phyloP scores from a whole-genome alignment of 1,284 basidiomycete species.

The Tilletia setariae region DNA sequence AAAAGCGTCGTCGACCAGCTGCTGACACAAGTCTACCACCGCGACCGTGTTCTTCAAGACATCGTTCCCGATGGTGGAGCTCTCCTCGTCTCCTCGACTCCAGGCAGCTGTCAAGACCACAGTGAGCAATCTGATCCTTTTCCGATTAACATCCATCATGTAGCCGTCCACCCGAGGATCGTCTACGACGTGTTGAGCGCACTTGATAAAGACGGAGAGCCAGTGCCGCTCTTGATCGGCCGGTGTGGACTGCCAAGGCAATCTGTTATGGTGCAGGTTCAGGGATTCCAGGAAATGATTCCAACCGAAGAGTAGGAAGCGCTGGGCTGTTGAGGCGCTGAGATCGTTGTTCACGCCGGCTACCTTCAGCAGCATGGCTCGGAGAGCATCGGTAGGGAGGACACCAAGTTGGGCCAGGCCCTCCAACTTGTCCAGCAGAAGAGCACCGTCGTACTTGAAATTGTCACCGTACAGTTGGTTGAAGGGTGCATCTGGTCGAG shows the following conservation, averaged over 20 bases:
- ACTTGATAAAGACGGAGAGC: neutral
- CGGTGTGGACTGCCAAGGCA: conserved; percentile 6
- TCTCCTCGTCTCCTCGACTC: neutral
- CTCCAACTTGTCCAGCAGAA: conserved; percentile 5
- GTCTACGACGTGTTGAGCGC: neutral
- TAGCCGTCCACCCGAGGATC: neutral
- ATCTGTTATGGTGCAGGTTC: neutral
- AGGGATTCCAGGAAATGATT: conserved; percentile 7
- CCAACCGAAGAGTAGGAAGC: neutral
- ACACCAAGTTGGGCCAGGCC: neutral
- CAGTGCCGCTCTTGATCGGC: neutral
- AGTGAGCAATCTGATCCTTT: neutral
- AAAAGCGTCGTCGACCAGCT: neutral
- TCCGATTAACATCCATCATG: conserved; percentile 11
- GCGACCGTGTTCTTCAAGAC: neutral
- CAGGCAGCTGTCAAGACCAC: conserved; percentile 1
- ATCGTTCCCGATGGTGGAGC: neutral
- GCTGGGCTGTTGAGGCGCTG: conserved; percentile 9
- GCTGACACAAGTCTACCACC: conserved; percentile 5
- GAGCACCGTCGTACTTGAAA: conserved; percentile 7
- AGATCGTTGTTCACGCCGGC: conserved; percentile 7
- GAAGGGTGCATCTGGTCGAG: conserved; percentile 7
- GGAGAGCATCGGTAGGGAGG: neutral
- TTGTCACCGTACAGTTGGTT: conserved; percentile 11
- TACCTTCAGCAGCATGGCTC: neutral